Evolutionary conservation across 345 rosid genomes (phyloP).

Genomic region (Fremontodendron californicum): DNA sequence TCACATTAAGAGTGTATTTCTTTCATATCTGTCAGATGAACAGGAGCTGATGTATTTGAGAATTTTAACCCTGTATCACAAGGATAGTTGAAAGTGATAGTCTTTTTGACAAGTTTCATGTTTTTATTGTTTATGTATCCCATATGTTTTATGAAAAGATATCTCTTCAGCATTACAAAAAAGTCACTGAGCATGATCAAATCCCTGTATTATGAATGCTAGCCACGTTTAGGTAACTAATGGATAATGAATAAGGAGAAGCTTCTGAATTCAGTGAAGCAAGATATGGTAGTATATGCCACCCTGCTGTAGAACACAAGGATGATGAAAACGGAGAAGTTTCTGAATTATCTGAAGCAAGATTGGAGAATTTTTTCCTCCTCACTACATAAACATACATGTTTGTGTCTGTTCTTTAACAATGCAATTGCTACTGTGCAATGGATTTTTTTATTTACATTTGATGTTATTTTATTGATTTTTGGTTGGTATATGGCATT

Average conservation of each 20-base stretch:
- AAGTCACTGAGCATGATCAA: neutral
- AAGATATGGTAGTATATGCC: neutral
- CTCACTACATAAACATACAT: neutral
- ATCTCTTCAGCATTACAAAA: neutral
- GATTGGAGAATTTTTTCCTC: neutral
- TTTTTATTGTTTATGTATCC: no score
- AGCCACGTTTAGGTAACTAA: neutral
- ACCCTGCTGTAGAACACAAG: neutral
- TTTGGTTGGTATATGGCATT: neutral
- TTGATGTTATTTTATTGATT: neutral
- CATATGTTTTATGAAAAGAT: neutral
- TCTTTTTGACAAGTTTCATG: neutral
- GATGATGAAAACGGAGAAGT: neutral
- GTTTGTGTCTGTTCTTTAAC: neutral
- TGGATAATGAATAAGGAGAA: neutral
- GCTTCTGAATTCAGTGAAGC: neutral
- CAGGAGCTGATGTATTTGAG: neutral
- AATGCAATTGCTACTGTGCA: neutral
- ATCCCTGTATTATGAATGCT: neutral
- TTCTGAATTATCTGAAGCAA: neutral
- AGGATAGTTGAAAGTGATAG: neutral
- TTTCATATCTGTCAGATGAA: neutral
- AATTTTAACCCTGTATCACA: neutral
- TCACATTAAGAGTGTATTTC: neutral
- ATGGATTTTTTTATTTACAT: neutral